Evolutionary conservation across 768 basidiomycete species (phyloP), one percentile per base, ranked within the genome.

Genomic region (Trametes sanguinea): DNA sequence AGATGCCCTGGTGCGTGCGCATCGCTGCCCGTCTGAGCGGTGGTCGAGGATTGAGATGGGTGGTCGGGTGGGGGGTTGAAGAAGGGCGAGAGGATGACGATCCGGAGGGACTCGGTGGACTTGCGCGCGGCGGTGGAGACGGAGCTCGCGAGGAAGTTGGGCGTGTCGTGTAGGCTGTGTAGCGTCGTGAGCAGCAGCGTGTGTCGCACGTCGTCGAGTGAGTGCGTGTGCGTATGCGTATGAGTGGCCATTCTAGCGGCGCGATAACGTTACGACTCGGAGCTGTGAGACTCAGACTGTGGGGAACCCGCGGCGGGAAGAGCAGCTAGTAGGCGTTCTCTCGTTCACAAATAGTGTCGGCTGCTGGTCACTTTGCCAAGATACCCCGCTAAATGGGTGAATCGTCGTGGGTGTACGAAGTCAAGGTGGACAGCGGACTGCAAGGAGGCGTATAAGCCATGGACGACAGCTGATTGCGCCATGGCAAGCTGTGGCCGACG

Each of bases 61-160:
- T n/a, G n/a, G 10, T 37, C 29, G 11, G 40, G 16, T 4, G 53
- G 66, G 29, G 33, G 56, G 62, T 65, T 53, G 62, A 91, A 89
- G 62, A 82, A 75, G 4, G 83, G 76, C 9, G 88, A 87, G 71
- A 89, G 76, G 63, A 92, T 80, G 65, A 90, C 72, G 69, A 92
- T 82, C 55, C 83, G 70, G 67, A 92, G 85, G 10, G 78, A 75
- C 16, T 80, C 71, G 6, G 75, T 73, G 1, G 87, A 81, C 46
- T 75, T 6, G 75, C 65, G 14, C 58, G 83, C 76, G 10, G 87
- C 87, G 13, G 76, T 70, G 13, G 78, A 69, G 61, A 91, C 85
- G 59, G 81, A 76, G 6, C 82, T 73, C 1, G 79, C 77, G 47
- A 92, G 83, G 65, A 84, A 83, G 69, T 79, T 77, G 10, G 89